A percentile compares a stretch with the other conserved stretches of the same genome.
These are phyloP conservation scores for Cordyceps pruinosa DNA, from an alignment of 2,329 filamentous ascomycete genomes.

Conservation along the genomic window DNA sequence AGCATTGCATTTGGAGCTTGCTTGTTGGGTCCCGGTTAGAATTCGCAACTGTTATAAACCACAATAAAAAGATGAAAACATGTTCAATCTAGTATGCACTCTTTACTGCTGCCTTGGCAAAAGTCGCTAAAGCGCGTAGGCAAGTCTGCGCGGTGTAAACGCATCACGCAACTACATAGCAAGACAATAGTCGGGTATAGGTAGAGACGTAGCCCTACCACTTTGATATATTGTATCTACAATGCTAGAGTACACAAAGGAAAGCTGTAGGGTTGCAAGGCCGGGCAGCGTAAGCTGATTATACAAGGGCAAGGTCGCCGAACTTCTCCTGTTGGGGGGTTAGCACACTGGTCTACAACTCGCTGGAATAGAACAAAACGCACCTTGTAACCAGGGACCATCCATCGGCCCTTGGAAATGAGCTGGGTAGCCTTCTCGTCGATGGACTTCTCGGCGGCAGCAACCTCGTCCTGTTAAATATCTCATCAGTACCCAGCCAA, in stretches of 20 bases:
- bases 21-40: neutral
- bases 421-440: conserved; percentile 93
- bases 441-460: conserved; percentile 88
- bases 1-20: conserved; percentile 8
- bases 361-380: conserved; percentile 25
- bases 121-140: too few relatives aligned
- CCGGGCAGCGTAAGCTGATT: conserved; percentile 42
- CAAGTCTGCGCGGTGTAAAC: neutral
- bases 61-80: neutral
- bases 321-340: conserved; percentile 79
- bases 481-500: conserved; percentile 13
- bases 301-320: conserved; percentile 91
- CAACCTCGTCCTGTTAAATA: conserved; percentile 74
- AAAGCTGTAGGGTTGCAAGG: conserved; percentile 31
- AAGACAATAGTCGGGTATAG: conserved; percentile 20
- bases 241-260: conserved; percentile 63
- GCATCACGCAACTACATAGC: neutral
- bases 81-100: too few relatives aligned
- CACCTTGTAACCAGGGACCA: conserved; percentile 98
- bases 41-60: neutral
- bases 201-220: conserved; percentile 26
- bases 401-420: conserved; percentile 97
- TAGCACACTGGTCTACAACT: conserved; percentile 30
- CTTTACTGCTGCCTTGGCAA: too few relatives aligned
- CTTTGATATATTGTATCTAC: conserved; percentile 51